Evolutionary conservation across 2,329 filamentous ascomycete species (phyloP).

Genomic region (Didymosphaeria variabile): DNA sequence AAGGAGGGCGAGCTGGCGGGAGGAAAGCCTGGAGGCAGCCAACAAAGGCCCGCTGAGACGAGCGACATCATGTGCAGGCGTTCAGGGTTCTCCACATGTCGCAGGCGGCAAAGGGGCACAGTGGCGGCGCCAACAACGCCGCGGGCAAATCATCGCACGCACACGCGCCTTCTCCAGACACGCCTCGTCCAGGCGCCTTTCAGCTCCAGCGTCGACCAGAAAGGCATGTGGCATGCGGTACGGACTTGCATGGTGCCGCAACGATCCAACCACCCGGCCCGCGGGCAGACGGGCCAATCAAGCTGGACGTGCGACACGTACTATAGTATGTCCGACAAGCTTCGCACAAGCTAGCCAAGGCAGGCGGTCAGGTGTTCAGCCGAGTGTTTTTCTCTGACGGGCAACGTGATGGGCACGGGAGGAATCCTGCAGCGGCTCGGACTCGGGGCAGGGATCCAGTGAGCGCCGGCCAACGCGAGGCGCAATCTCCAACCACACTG

Average conservation of each 20-base stretch:
- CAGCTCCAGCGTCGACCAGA: conserved; percentile 20
- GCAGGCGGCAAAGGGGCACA: conserved; percentile 30
- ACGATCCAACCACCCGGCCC: conserved; percentile 30
- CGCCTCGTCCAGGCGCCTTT: conserved; percentile 12
- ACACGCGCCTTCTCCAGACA: conserved; percentile 19
- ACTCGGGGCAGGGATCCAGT: conserved; percentile 15
- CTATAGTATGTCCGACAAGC: no score
- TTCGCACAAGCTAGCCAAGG: conserved; percentile 21
- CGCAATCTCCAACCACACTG: conserved; percentile 35
- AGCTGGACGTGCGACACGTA: no score
- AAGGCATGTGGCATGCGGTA: conserved; percentile 33
- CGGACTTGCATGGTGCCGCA: conserved; percentile 19
- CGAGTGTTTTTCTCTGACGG: conserved; percentile 18
- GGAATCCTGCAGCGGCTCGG: conserved; percentile 23
- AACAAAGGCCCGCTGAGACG: not conserved
- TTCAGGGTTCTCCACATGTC: conserved; percentile 43
- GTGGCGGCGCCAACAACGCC: conserved; percentile 33
- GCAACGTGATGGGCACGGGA: conserved; percentile 33
- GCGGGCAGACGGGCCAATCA: conserved; percentile 35
- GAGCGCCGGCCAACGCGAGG: conserved; percentile 25
- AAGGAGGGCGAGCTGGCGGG: conserved; percentile 4
- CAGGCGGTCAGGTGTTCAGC: conserved; percentile 28
- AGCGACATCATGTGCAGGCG: conserved; percentile 1
- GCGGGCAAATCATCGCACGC: conserved; percentile 34
- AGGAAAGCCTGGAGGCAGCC: no score